phyloP scores from a whole-genome alignment of 2,329 filamentous ascomycete genomes.

The Botrytis aclada region DNA sequence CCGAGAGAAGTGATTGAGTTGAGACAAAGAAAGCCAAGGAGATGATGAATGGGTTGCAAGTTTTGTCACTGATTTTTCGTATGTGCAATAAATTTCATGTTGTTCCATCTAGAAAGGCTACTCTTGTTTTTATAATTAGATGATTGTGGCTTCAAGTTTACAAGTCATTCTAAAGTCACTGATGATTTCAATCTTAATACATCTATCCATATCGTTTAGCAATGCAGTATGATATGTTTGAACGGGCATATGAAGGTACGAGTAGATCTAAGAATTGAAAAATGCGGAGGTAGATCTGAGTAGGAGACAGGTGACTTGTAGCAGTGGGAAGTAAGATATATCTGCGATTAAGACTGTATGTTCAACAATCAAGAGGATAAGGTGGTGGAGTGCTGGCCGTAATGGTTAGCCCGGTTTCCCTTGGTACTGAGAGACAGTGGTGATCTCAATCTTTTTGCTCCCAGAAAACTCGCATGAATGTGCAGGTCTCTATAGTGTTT shows the following conservation, averaged over 20 bases:
- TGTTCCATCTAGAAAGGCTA: not conserved
- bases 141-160: not conserved
- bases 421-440: not conserved
- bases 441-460: not conserved
- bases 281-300: not conserved
- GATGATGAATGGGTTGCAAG: not conserved
- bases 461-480: not conserved
- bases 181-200: not conserved
- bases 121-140: not conserved
- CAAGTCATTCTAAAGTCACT: not conserved
- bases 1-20: not conserved
- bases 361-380: not conserved
- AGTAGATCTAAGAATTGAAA: not conserved
- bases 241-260: not conserved
- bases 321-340: not conserved
- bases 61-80: not conserved
- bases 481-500: not conserved
- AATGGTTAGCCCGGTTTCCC: not conserved
- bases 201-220: not conserved
- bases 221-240: not conserved
- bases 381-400: not conserved
- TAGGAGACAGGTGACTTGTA: not conserved
- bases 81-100: not conserved
- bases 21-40: not conserved
- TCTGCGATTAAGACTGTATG: not conserved